phyloP scores from a whole-genome alignment of 2,329 filamentous ascomycete genomes.

The Colletotrichum cordylinicola region DNA sequence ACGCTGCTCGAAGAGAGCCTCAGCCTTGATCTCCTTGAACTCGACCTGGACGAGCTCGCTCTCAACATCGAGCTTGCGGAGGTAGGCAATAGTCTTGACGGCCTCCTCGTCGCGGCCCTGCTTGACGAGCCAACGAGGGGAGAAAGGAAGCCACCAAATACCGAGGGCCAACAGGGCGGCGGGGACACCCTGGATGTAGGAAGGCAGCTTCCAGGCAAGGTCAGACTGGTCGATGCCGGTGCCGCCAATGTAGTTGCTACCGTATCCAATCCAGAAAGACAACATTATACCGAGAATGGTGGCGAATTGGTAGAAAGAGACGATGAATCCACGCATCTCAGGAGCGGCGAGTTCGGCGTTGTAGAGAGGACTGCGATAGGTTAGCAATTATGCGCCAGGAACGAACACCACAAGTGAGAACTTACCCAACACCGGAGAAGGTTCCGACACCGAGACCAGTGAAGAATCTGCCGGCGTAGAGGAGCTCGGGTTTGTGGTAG shows the following conservation, averaged over 20 bases:
- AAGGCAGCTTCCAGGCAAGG: constrained; percentile 49
- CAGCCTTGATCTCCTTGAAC: constrained; percentile 47
- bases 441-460: constrained; percentile 55
- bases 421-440: constrained; percentile 46
- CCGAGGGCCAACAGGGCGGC: constrained; percentile 39
- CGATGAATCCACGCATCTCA: constrained; percentile 70
- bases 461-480: constrained; percentile 55
- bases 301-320: constrained; percentile 69
- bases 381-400: not conserved
- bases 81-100: constrained; percentile 54
- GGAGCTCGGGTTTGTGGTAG: constrained; percentile 40
- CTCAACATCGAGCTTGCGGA: constrained; percentile 65
- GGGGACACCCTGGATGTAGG: constrained; percentile 48
- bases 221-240: constrained; percentile 47
- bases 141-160: constrained; percentile 44
- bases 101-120: constrained; percentile 38
- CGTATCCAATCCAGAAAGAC: constrained; percentile 52
- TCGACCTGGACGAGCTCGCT: constrained; percentile 64
- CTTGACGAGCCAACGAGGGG: constrained; percentile 42
- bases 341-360: constrained; percentile 62
- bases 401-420: not conserved
- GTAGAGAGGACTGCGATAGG: constrained; percentile 43
- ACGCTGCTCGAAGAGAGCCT: constrained; percentile 45
- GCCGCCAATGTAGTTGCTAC: constrained; percentile 52
- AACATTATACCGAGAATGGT: constrained; percentile 64